A percentile compares a stretch with the other conserved stretches of the same genome.
phyloP scores from a whole-genome alignment of 306 rosid species.

The Gastrolobium bilobum region DNA sequence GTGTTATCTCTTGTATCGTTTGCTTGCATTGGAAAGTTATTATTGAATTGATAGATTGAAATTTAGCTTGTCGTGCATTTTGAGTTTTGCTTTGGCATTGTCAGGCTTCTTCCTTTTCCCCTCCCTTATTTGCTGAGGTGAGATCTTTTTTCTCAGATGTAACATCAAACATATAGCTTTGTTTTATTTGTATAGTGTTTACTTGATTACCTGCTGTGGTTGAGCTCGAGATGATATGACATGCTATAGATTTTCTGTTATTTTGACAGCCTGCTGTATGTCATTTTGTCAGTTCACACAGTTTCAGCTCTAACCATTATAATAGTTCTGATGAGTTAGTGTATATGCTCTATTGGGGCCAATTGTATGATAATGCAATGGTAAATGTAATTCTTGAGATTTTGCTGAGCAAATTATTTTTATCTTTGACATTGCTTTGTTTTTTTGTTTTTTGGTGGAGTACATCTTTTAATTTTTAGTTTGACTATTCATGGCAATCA shows the following conservation, averaged over 20 bases:
- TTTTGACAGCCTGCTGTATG: slow-evolving; percentile 29
- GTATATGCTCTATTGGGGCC: neutral
- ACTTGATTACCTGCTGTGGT: slow-evolving; percentile 22
- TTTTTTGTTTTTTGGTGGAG: neutral
- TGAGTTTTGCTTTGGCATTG: slow-evolving; percentile 51
- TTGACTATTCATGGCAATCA: neutral
- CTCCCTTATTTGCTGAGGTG: slow-evolving; percentile 47
- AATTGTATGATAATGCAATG: slow-evolving; percentile 16
- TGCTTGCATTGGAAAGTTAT: slow-evolving; percentile 42
- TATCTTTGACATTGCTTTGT: neutral
- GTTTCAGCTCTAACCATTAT: neutral
- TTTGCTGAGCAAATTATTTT: neutral
- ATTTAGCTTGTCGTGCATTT: slow-evolving; percentile 45
- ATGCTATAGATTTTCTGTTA: slow-evolving; percentile 35
- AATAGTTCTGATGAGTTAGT: neutral
- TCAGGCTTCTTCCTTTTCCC: slow-evolving; percentile 43
- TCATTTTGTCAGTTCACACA: slow-evolving; percentile 27
- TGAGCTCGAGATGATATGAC: slow-evolving; percentile 29
- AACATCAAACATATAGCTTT: slow-evolving; percentile 16
- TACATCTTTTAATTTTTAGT: neutral
- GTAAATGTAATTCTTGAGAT: neutral
- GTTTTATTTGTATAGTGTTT: slow-evolving; percentile 3
- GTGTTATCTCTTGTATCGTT: slow-evolving; percentile 33
- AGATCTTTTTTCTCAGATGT: slow-evolving; percentile 40
- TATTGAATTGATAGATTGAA: slow-evolving; percentile 36